Conservation (phyloP, 1,139 yeast species). For the Candida tunisiensis region DNA sequence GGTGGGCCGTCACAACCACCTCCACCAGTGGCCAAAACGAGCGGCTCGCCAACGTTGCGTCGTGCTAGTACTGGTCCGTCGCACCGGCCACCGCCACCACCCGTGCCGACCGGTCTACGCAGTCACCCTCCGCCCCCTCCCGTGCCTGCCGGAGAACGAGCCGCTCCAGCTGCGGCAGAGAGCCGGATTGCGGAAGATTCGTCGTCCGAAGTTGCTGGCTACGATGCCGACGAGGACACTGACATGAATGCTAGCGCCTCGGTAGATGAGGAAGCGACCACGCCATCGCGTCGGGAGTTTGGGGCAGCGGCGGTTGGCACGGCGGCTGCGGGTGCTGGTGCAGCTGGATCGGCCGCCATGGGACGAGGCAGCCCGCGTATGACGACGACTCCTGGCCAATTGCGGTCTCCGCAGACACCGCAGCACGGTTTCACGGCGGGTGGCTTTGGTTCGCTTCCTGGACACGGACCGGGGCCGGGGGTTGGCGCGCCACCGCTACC, state of each 20-base stretch:
- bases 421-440: not conserved
- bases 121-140: conserved; percentile 7
- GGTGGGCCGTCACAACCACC: no score
- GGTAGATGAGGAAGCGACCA: conserved; percentile 5
- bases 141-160: conserved; percentile 3
- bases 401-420: not conserved
- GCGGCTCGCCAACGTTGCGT: conserved; percentile 3
- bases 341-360: not conserved
- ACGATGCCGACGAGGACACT: conserved; percentile 35
- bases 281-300: not conserved
- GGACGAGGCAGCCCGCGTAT: conserved; percentile 4
- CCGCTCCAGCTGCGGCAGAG: not conserved
- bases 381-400: not conserved
- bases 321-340: not conserved
- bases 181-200: not conserved
- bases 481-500: conserved; percentile 5
- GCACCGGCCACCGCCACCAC: no score
- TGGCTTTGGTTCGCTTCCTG: conserved; percentile 1
- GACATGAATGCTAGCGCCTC: conserved; percentile 13
- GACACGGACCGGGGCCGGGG: conserved; percentile 3
- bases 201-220: conserved; percentile 24
- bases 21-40: not conserved
- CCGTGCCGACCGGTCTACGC: no score
- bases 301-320: not conserved
- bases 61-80: no score